These are phyloP conservation scores for Hypoxylon sp. DNA, from an alignment of 2,329 filamentous ascomycete genomes.

Conservation along the genomic window DNA sequence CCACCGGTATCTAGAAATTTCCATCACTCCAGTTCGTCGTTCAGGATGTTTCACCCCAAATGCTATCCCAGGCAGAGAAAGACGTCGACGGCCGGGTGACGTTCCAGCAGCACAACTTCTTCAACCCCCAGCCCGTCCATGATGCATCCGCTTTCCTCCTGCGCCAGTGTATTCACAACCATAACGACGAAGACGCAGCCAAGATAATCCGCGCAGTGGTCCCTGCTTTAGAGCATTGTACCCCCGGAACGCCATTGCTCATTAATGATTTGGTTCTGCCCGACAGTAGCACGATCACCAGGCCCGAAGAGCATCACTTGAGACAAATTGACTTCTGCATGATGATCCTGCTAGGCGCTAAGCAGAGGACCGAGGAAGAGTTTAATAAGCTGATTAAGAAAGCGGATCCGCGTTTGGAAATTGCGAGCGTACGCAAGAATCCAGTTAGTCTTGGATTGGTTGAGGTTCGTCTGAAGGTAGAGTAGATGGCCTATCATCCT, in stretches of 20 bases:
- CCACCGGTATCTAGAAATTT: background rate
- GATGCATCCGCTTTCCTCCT: conserved; percentile 1
- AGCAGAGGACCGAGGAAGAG: background rate
- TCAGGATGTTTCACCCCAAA: background rate
- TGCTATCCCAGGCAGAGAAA: background rate
- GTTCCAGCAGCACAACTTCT: conserved; percentile 1
- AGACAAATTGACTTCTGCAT: background rate
- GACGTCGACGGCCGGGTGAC: background rate
- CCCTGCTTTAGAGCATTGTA: background rate
- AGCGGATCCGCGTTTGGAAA: background rate
- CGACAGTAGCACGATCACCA: background rate
- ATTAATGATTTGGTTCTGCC: conserved; percentile 1
- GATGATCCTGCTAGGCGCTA: background rate
- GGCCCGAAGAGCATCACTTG: background rate
- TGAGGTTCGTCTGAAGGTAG: background rate
- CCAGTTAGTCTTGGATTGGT: background rate
- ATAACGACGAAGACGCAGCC: conserved; percentile 2
- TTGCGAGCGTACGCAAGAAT: background rate
- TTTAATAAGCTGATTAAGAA: background rate
- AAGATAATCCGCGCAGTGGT: background rate
- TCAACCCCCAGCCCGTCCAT: background rate
- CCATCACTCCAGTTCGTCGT: background rate
- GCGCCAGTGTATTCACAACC: background rate
- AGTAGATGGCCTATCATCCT: background rate
- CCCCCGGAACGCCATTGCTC: background rate